These are phyloP conservation scores for Lolium multiflorum DNA, from an alignment of 176 grass and related monocot species.

Conservation along the genomic window DNA sequence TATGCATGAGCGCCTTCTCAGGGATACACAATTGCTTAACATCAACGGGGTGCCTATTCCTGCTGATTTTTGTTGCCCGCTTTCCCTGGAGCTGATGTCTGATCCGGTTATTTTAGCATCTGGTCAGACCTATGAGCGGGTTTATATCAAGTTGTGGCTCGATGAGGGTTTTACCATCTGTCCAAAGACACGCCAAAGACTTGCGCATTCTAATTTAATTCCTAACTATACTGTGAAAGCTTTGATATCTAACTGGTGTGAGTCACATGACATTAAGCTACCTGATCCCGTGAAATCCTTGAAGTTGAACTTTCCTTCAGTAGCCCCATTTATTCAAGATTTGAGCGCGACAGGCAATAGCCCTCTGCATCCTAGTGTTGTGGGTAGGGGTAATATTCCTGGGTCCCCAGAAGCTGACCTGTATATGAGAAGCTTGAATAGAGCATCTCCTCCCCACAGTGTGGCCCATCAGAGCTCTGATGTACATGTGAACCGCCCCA, in stretches of 20 bases:
- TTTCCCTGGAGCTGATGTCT: constrained; percentile 93
- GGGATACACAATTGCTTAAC: constrained; percentile 78
- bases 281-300: constrained; percentile 90
- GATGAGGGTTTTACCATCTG: constrained; percentile 96
- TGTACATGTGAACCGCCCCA: constrained; percentile 42
- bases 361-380: constrained; percentile 59
- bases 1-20: constrained; percentile 76
- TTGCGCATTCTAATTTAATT: constrained; percentile 95
- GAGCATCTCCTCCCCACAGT: constrained; percentile 53
- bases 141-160: constrained; percentile 93
- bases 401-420: constrained; percentile 65
- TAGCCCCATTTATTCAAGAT: constrained; percentile 55
- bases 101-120: constrained; percentile 98
- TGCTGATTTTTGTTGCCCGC: constrained; percentile 93
- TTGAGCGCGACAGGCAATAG: constrained; percentile 45
- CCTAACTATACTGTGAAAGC: constrained; percentile 99
- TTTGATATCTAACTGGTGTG: constrained; percentile 99
- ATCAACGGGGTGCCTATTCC: constrained; percentile 93
- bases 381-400: constrained; percentile 49
- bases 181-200: constrained; percentile 87
- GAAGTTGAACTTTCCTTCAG: constrained; percentile 76
- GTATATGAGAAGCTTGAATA: constrained; percentile 55
- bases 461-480: constrained; percentile 46
- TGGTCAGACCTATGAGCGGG: constrained; percentile 96
- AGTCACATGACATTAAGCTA: constrained; percentile 92